Evolutionary conservation across 768 basidiomycete genomes (phyloP).

Genomic region (Trametes sanguinea): DNA sequence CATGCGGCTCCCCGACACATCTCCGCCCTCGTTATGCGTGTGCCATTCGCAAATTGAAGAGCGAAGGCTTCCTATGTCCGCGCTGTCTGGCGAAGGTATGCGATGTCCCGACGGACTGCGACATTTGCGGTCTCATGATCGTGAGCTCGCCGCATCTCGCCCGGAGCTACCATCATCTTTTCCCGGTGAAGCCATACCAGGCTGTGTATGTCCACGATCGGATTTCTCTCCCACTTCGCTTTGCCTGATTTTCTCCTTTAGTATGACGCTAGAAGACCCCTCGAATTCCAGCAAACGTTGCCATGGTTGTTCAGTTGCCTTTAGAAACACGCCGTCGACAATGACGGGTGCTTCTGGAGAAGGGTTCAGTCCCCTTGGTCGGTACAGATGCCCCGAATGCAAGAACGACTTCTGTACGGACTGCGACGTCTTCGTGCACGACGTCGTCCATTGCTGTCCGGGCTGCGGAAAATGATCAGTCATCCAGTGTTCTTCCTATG

Average conservation of each 20-base stretch:
- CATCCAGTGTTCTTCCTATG: not conserved
- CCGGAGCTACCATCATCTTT: constrained; percentile 92
- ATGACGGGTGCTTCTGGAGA: constrained; percentile 45
- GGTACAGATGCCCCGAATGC: constrained; percentile 91
- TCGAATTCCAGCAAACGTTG: constrained; percentile 49
- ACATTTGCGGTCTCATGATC: constrained; percentile 96
- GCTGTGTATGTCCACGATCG: constrained; percentile 63
- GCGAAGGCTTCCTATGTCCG: constrained; percentile 93
- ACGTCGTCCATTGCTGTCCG: constrained; percentile 93
- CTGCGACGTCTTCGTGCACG: constrained; percentile 96
- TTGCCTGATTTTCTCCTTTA: constrained; percentile 30
- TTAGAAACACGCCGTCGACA: constrained; percentile 47
- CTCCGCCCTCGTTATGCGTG: constrained; percentile 82
- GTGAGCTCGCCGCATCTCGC: constrained; percentile 98
- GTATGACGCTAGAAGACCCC: constrained; percentile 42
- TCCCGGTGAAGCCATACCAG: constrained; percentile 87
- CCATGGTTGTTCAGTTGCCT: constrained; percentile 76
- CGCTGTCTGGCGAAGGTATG: constrained; percentile 92
- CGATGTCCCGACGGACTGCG: constrained; percentile 98
- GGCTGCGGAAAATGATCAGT: constrained; percentile 57
- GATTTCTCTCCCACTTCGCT: constrained; percentile 3
- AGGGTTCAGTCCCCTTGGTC: constrained; percentile 80
- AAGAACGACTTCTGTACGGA: constrained; percentile 87
- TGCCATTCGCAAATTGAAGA: constrained; percentile 95
- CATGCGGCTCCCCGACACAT: constrained; percentile 82